Evolutionary conservation across 2,329 filamentous ascomycete species (phyloP), one percentile per base, ranked within the genome.

Genomic region (Harringtonia lauricola): DNA sequence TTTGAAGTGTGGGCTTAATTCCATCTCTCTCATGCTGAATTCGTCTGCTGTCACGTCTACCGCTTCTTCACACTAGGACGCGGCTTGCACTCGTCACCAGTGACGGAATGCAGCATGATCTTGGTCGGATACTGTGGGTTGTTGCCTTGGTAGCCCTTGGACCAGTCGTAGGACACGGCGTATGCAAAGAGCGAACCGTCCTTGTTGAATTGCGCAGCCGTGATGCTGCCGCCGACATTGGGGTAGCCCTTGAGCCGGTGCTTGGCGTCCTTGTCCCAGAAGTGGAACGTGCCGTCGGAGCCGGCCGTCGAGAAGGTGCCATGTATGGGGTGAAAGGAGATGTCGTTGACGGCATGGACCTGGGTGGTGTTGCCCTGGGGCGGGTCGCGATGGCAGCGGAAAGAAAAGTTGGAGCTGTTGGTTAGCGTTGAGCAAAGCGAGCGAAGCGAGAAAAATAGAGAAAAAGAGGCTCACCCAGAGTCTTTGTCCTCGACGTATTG

Each of bases 401-500:
- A 98, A 35, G 87, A 95, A 71, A 98, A 98, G 70, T 98, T 96
- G 57, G 82, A 84, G 56, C 81, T 83, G 51, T 44, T 10, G 4
- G 44, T 50, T 39, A 47, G 45, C 36, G 33, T 7, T 21, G n/a
- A 22, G 15, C 15, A 46, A 18, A n/a, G 10, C 22, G 19, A 42
- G 26, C 34, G 33, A 28, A 17, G 24, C 4, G 13, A 17, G n/a
- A 30, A 29, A 33, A n/a, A 33, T 4, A 17, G 19, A 39, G 12
- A 28, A 8, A 31, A 17, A 6, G 15, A 22, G 15, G 57, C 70
- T 57, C 68, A 81, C 81, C 65, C 76, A 3, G 83, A 69, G 60
- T 98, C 88, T 64, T 95, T 95, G 36, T 98, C 92, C 57, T 98
- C 90, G 30, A 95, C 87, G 56, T 98, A 96, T 61, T 98, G 92